These are phyloP conservation scores for Tricholoma saponaceum DNA, from an alignment of 768 basidiomycete species.

Conservation along the genomic window DNA sequence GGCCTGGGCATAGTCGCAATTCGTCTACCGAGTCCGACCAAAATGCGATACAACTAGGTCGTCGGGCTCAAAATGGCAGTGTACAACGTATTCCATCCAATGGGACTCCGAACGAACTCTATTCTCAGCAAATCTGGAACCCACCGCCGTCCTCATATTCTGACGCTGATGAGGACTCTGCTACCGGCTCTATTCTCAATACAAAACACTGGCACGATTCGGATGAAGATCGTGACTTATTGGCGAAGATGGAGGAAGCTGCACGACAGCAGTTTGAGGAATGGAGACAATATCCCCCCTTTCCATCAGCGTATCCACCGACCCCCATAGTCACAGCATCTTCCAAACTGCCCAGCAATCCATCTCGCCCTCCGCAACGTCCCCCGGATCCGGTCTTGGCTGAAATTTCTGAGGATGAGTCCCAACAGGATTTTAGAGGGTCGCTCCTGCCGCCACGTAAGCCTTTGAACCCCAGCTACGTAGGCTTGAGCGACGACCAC, in stretches of 20 bases:
- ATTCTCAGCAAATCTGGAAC: conserved; percentile 51
- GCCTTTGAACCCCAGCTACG: conserved; percentile 55
- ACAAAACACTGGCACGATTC: conserved; percentile 3
- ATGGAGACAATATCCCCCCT: conserved; percentile 70
- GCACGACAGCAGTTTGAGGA: conserved; percentile 40
- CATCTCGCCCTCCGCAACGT: background rate
- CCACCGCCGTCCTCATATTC: conserved; percentile 48
- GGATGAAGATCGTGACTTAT: conserved; percentile 8
- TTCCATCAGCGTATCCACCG: conserved; percentile 75
- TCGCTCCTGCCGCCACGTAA: conserved; percentile 67
- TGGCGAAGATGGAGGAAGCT: conserved; percentile 4
- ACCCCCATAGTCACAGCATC: conserved; percentile 48
- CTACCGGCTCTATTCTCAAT: conserved; percentile 3
- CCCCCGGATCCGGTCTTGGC: conserved; percentile 19
- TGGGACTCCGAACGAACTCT: background rate
- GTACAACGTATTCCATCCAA: conserved; percentile 8
- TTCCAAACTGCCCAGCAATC: conserved; percentile 20
- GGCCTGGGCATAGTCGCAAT: background rate
- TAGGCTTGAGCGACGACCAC: conserved; percentile 57
- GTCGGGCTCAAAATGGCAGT: conserved; percentile 1
- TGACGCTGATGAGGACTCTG: conserved; percentile 25
- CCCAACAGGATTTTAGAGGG: conserved; percentile 60
- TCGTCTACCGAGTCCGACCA: background rate
- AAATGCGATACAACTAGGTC: background rate
- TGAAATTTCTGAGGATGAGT: conserved; percentile 36